Evolutionary conservation across 805 yeast species (phyloP).

Genomic region (Jamesozyma spencerorum): DNA sequence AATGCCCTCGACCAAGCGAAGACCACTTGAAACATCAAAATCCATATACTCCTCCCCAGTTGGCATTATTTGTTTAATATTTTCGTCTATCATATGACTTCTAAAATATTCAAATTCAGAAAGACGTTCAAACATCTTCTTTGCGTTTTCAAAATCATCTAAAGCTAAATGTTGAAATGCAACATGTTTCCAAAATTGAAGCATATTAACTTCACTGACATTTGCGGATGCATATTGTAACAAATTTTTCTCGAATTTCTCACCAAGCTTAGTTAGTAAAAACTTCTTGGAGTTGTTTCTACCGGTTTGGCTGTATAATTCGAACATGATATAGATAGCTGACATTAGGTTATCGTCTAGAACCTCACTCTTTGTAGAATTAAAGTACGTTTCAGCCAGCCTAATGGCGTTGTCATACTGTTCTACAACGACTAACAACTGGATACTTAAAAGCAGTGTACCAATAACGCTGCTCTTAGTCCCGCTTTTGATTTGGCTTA

Average conservation of each 20-base stretch:
- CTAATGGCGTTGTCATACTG: conserved; percentile 25
- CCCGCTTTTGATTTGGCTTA: conserved; percentile 17
- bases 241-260: background rate
- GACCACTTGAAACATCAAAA: conserved; percentile 12
- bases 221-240: background rate
- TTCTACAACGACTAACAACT: conserved; percentile 21
- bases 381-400: conserved; percentile 19
- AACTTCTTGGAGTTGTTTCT: conserved; percentile 16
- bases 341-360: conserved; percentile 1
- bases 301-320: conserved; percentile 18
- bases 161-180: conserved; percentile 21
- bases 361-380: background rate
- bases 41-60: conserved; percentile 3
- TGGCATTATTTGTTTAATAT: conserved; percentile 4
- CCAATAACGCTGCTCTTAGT: conserved; percentile 18
- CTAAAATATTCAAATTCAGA: background rate
- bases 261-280: conserved; percentile 12
- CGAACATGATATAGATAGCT: conserved; percentile 18
- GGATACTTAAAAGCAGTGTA: conserved; percentile 18
- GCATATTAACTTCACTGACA: conserved; percentile 4
- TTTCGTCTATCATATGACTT: conserved; percentile 1
- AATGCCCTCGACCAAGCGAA: conserved; percentile 13
- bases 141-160: conserved; percentile 12
- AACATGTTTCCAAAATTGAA: conserved; percentile 24
- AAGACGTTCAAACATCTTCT: conserved; percentile 11